Evolutionary conservation across 352 stramenopile genomes (phyloP).

Genomic region (Pythium phragmiticola): DNA sequence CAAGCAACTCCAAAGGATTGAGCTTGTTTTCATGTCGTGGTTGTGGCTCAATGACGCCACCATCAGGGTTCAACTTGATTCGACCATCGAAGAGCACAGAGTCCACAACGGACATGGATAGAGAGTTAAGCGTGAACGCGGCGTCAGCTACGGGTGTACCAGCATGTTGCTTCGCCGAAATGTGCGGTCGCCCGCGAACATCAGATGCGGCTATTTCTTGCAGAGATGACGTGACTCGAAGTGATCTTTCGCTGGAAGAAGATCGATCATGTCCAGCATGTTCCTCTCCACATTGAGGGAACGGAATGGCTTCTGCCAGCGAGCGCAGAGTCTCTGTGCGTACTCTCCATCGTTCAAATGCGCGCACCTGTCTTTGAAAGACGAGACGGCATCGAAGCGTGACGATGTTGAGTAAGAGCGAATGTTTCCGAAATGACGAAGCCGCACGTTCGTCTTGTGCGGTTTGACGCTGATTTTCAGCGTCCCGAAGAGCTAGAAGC

Average conservation of each 20-base stretch:
- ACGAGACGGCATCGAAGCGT: slow-evolving; percentile 30
- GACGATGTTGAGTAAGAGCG: slow-evolving; percentile 39
- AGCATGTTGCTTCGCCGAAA: background rate
- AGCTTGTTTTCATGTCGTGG: background rate
- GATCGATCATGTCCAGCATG: background rate
- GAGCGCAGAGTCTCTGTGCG: no score
- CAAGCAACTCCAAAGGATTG: slow-evolving; percentile 20
- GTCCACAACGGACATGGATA: slow-evolving; percentile 18
- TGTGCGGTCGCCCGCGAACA: background rate
- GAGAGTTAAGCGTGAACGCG: slow-evolving; percentile 4
- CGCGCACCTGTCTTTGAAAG: slow-evolving; percentile 28
- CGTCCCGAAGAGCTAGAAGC: background rate
- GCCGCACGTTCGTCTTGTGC: slow-evolving; percentile 11
- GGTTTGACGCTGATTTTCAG: slow-evolving; percentile 25
- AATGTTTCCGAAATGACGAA: slow-evolving; percentile 25
- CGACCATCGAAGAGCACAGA: slow-evolving; percentile 15
- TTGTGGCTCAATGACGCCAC: background rate
- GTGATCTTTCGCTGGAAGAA: background rate
- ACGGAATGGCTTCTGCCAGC: background rate
- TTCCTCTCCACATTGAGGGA: background rate
- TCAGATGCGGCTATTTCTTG: slow-evolving; percentile 1
- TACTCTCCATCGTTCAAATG: slow-evolving; percentile 37
- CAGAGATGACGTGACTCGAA: background rate
- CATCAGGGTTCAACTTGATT: background rate
- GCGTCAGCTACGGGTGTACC: background rate